These are phyloP conservation scores for Azolla pinnata DNA, from an alignment of 75 land plant species.

Conservation along the genomic window DNA sequence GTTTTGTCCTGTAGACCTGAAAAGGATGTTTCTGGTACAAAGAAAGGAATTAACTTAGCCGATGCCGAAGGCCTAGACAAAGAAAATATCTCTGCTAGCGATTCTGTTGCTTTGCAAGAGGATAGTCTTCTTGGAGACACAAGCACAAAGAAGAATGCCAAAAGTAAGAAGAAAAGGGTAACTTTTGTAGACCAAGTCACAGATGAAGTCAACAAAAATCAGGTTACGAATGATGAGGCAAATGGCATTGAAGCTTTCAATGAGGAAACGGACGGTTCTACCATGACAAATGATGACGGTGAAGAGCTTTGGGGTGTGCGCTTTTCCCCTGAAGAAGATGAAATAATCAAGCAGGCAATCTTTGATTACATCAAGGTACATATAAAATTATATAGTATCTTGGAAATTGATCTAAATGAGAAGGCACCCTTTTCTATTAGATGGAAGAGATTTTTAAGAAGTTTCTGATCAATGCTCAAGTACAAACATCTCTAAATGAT, in stretches of 20 bases:
- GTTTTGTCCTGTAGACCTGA: no score
- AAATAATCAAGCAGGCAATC: constrained; percentile 19
- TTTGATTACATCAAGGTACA: constrained; percentile 21
- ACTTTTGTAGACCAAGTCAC: not conserved
- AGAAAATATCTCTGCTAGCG: not conserved
- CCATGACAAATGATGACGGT: not conserved
- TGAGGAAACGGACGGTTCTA: not conserved
- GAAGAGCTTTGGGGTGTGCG: constrained; percentile 12
- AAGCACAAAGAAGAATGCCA: constrained; percentile 1
- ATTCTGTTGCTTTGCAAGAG: not conserved
- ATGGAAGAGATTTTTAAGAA: no score
- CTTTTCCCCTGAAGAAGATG: constrained; percentile 26
- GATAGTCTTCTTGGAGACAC: not conserved
- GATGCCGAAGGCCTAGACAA: not conserved
- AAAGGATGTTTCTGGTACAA: not conserved
- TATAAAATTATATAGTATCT: no score
- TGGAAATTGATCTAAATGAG: no score
- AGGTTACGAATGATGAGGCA: constrained; percentile 4
- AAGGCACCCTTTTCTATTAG: no score
- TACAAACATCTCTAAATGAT: no score
- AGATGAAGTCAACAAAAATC: not conserved
- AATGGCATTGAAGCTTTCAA: not conserved
- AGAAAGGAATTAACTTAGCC: not conserved
- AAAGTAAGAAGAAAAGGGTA: not conserved
- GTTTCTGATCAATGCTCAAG: no score